phyloP scores from a whole-genome alignment of 2,329 filamentous ascomycete species.

The Xylariaceae sp. region DNA sequence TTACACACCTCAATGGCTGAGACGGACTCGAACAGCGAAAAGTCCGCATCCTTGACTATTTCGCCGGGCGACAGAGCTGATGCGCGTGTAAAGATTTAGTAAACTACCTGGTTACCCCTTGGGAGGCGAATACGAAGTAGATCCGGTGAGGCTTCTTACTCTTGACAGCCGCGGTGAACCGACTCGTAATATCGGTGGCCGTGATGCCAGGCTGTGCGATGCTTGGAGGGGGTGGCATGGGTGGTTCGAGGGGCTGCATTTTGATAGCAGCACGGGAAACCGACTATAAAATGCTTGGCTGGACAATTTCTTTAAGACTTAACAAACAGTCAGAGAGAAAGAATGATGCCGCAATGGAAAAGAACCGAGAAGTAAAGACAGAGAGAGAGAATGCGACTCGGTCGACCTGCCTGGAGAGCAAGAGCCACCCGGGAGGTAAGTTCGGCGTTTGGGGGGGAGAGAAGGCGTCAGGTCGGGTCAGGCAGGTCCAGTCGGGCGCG shows the following conservation, averaged over 20 bases:
- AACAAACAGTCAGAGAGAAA: background rate
- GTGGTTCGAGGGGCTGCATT: conserved; percentile 17
- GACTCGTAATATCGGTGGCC: conserved; percentile 53
- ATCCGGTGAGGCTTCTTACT: conserved; percentile 36
- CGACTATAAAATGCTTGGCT: background rate
- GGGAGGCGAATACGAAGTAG: too few relatives aligned
- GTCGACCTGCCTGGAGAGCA: too few relatives aligned
- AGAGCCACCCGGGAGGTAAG: too few relatives aligned
- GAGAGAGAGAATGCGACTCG: background rate
- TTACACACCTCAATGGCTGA: conserved; percentile 64
- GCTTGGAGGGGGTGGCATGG: conserved; percentile 35
- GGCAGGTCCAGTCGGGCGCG: too few relatives aligned
- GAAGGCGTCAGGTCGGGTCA: too few relatives aligned
- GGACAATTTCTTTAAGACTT: background rate
- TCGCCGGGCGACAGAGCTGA: conserved; percentile 72
- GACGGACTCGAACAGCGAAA: conserved; percentile 92
- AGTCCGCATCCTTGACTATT: conserved; percentile 87
- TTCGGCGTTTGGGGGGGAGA: too few relatives aligned
- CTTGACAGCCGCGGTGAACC: conserved; percentile 48
- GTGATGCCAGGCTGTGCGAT: conserved; percentile 47
- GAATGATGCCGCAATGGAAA: background rate
- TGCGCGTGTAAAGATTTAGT: conserved; percentile 2
- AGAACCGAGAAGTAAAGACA: background rate
- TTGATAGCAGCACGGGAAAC: conserved; percentile 5
- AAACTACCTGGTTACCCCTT: background rate